A percentile compares a stretch with the other conserved stretches of the same genome.
phyloP scores from a whole-genome alignment of 1,139 yeast species.

The Yamadazyma mexicana region DNA sequence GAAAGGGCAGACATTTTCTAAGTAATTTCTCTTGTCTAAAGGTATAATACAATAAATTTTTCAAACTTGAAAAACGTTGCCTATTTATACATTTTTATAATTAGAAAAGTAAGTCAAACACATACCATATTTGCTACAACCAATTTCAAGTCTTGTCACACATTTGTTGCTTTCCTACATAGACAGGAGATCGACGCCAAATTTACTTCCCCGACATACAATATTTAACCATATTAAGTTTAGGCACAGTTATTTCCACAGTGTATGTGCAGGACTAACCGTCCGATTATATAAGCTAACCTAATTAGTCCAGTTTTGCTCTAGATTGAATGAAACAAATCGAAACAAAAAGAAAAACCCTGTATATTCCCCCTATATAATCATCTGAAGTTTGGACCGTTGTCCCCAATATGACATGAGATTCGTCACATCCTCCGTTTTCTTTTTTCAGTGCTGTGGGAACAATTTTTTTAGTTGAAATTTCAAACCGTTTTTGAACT shows the following conservation, averaged over 20 bases:
- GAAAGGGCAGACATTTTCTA: not conserved
- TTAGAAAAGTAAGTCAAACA: too few species aligned
- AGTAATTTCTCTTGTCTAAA: not conserved
- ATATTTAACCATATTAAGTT: not conserved
- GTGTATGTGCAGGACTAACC: not conserved
- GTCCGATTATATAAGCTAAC: slow-evolving; percentile 1
- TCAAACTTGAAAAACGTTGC: not conserved
- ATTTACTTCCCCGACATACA: not conserved
- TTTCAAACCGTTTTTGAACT: slow-evolving; percentile 29
- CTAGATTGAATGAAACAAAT: not conserved
- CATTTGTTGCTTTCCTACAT: slow-evolving; percentile 1
- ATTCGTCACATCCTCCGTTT: too few species aligned
- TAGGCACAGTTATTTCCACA: not conserved
- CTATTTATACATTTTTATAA: not conserved
- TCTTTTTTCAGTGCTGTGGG: slow-evolving; percentile 6
- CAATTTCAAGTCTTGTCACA: not conserved
- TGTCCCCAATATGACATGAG: too few species aligned
- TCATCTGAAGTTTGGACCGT: not conserved
- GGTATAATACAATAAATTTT: too few species aligned
- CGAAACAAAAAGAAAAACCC: not conserved
- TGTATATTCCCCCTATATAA: not conserved
- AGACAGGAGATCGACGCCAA: not conserved
- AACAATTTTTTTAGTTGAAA: slow-evolving; percentile 14
- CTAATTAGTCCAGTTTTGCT: not conserved
- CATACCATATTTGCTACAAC: not conserved